Evolutionary conservation across 2,329 filamentous ascomycete species (phyloP), one percentile per base, ranked within the genome.

Genomic region (Nemania diffusa): DNA sequence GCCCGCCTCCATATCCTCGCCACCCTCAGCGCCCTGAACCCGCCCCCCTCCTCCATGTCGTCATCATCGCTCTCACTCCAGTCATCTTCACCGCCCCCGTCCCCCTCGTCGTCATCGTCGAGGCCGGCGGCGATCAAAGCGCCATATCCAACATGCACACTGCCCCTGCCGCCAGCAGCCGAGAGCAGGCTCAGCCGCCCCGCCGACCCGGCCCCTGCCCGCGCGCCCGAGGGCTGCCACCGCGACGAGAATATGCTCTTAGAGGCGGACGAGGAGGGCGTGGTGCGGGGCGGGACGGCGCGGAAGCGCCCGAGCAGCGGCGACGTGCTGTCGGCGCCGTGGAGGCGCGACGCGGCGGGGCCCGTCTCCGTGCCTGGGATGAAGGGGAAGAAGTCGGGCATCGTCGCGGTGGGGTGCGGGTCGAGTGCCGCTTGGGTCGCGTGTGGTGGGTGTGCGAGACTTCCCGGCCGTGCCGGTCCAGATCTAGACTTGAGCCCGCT

Each of bases 381-480:
- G 79, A 91, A 91, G 77, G 85, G 83, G 80, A 91, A 91, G 82
- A 90, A 89, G 74, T 84, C 83, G 75, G 88, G 87, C 88, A 90
- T 90, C 26, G 59, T 37, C 22, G 26, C 27, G 52, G 26, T 22
- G 29, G 4, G 29, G 22, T 17, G 17, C 17, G 56, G 57, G 15
- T 29, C 7, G 17, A 4, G 4, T 34, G 20, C 13, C 15, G 5
- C 5, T 24, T 34, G 29, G 8, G 44, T 48, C 22, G 57, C 24
- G 17, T 52, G n/a, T 9, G 40, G 22, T 48, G 2, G 42, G 15
- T 22, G 20, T 9, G 22, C 22, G 20, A 22, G 44, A n/a, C 37
- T 40, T 15, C 55, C 64, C 64, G 64, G 59, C 58, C n/a, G 22
- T 40, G 64, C 64, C 64, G 53, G 64, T 26, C 59, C 64, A 57